phyloP scores from a whole-genome alignment of 2,329 filamentous ascomycete species.

The Coniochaeta sp. region DNA sequence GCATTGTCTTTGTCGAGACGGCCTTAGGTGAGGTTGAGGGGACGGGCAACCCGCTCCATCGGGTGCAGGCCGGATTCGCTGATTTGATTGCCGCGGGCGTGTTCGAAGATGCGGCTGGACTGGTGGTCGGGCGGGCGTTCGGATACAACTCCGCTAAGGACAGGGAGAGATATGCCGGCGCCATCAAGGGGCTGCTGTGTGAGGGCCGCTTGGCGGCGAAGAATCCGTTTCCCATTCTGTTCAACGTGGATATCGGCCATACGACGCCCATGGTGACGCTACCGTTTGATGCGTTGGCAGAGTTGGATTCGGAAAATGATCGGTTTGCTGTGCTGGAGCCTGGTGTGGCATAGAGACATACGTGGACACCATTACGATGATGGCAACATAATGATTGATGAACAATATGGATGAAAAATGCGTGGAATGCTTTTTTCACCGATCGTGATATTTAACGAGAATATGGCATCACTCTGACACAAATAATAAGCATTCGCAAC shows the following conservation, averaged over 20 bases:
- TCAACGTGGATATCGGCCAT: slow-evolving; percentile 35
- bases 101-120: slow-evolving; percentile 30
- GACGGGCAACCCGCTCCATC: slow-evolving; percentile 16
- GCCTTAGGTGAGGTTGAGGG: slow-evolving; percentile 21
- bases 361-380: not conserved
- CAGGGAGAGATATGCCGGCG: slow-evolving; percentile 18
- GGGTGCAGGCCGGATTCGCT: slow-evolving; percentile 26
- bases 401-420: too few species aligned
- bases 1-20: slow-evolving; percentile 34
- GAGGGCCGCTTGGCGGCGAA: slow-evolving; percentile 21
- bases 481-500: too few species aligned
- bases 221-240: slow-evolving; percentile 29
- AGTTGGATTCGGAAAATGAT: slow-evolving; percentile 29
- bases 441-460: too few species aligned
- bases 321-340: slow-evolving; percentile 21
- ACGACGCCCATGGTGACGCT: slow-evolving; percentile 33
- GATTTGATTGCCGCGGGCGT: slow-evolving; percentile 33
- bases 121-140: slow-evolving; percentile 33
- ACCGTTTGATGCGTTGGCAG: slow-evolving; percentile 27
- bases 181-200: slow-evolving; percentile 25
- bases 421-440: too few species aligned
- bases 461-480: too few species aligned
- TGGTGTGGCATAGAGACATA: not conserved
- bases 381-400: too few species aligned
- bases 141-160: slow-evolving; percentile 27